phyloP scores from a whole-genome alignment of 2,329 filamentous ascomycete species.

The Dactylellina drechsleri region DNA sequence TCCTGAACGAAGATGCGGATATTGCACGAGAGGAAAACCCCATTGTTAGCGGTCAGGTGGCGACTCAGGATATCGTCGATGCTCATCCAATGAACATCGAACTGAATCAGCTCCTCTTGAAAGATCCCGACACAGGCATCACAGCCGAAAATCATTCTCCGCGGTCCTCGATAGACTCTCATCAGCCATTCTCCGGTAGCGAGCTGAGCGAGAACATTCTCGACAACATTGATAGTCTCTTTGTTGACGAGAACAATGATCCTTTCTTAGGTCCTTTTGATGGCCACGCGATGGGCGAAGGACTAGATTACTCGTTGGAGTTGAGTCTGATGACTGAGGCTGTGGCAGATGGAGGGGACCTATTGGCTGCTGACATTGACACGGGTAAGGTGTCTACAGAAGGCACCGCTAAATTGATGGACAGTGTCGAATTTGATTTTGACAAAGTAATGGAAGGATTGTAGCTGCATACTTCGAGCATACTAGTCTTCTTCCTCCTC shows the following conservation, averaged over 20 bases:
- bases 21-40: slow-evolving; percentile 42
- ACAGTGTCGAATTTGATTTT: slow-evolving; percentile 58
- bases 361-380: slow-evolving; percentile 44
- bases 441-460: slow-evolving; percentile 58
- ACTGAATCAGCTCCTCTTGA: slow-evolving; percentile 41
- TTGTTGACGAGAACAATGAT: slow-evolving; percentile 56
- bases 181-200: slow-evolving; percentile 56
- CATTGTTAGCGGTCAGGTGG: slow-evolving; percentile 36
- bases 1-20: slow-evolving; percentile 51
- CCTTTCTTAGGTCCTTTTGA: slow-evolving; percentile 58
- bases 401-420: slow-evolving; percentile 56
- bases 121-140: slow-evolving; percentile 52
- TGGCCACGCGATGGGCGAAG: slow-evolving; percentile 46
- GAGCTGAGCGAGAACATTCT: slow-evolving; percentile 55
- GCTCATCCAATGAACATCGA: slow-evolving; percentile 44
- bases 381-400: slow-evolving; percentile 45
- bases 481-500: slow-evolving; percentile 1
- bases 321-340: slow-evolving; percentile 44
- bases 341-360: slow-evolving; percentile 27
- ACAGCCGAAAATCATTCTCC: slow-evolving; percentile 48
- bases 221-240: slow-evolving; percentile 55
- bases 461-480: slow-evolving; percentile 31
- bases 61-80: slow-evolving; percentile 29
- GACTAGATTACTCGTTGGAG: slow-evolving; percentile 38
- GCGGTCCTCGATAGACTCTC: slow-evolving; percentile 56